Evolutionary conservation across 177 flowering plant species (phyloP).

Genomic region (Vitis hybrid): DNA sequence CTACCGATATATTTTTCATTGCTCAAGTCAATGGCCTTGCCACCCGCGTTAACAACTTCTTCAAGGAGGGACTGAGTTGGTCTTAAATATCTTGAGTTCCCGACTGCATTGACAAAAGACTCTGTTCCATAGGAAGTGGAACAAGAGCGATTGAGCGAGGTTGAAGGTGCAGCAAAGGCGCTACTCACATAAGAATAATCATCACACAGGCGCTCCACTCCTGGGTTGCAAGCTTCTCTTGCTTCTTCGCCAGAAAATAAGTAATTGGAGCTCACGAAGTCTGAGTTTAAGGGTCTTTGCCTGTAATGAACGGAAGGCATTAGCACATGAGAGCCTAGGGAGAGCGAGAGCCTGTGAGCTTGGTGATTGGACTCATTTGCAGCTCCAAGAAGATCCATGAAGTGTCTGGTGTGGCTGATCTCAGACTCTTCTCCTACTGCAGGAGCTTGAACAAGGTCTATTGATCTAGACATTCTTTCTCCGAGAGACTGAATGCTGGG

Average conservation of each 20-base stretch:
- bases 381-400: constrained; percentile 65
- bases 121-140: constrained; percentile 33
- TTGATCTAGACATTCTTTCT: constrained; percentile 48
- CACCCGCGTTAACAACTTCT: constrained; percentile 54
- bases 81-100: constrained; percentile 60
- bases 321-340: constrained; percentile 53
- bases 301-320: constrained; percentile 33
- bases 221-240: constrained; percentile 27
- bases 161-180: constrained; percentile 29
- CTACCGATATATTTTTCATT: constrained; percentile 35
- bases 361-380: constrained; percentile 42
- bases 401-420: constrained; percentile 44
- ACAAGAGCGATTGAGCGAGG: constrained; percentile 24
- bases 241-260: constrained; percentile 27
- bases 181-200: constrained; percentile 22
- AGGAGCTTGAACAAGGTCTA: constrained; percentile 41
- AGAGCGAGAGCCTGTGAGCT: constrained; percentile 62
- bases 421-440: constrained; percentile 31
- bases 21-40: constrained; percentile 35
- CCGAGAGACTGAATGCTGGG: constrained; percentile 53
- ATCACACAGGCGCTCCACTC: constrained; percentile 16
- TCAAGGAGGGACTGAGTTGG: constrained; percentile 66
- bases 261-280: constrained; percentile 31
- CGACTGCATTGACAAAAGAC: constrained; percentile 23
- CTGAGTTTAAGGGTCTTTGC: constrained; percentile 32